phyloP scores from a whole-genome alignment of 2,329 filamentous ascomycete genomes.

The Plectosphaerella sp. region DNA sequence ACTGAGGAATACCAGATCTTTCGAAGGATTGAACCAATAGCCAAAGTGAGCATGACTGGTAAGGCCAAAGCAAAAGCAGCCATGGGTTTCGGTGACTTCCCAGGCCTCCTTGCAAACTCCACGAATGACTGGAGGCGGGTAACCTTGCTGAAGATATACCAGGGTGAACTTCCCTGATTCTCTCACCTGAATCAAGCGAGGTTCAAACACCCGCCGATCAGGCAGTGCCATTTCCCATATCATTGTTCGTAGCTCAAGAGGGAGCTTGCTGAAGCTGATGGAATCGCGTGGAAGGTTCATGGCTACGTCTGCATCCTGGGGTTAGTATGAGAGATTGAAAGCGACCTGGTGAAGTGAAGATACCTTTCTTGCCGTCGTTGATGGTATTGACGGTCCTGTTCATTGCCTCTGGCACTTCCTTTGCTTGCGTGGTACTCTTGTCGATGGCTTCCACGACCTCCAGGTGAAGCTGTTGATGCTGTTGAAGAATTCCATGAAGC shows the following conservation, averaged over 20 bases:
- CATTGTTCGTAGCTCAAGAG: conserved; percentile 9
- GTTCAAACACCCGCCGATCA: conserved; percentile 6
- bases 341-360: too few species aligned
- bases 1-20: background rate
- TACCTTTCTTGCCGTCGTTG: too few species aligned
- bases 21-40: background rate
- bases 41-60: background rate
- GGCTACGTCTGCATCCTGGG: too few species aligned
- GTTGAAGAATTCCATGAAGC: too few species aligned
- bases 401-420: too few species aligned
- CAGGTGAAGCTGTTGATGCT: too few species aligned
- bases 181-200: background rate
- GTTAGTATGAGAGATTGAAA: too few species aligned
- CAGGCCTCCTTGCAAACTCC: background rate
- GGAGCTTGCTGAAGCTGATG: conserved; percentile 6
- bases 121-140: background rate
- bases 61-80: background rate
- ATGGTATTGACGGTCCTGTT: too few species aligned
- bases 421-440: too few species aligned
- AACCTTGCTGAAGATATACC: background rate
- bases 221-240: conserved; percentile 12
- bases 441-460: too few species aligned
- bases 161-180: background rate
- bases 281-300: background rate
- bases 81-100: background rate